Conservation (phyloP, 2,329 filamentous ascomycete species). For the Podosphaera xanthii region DNA sequence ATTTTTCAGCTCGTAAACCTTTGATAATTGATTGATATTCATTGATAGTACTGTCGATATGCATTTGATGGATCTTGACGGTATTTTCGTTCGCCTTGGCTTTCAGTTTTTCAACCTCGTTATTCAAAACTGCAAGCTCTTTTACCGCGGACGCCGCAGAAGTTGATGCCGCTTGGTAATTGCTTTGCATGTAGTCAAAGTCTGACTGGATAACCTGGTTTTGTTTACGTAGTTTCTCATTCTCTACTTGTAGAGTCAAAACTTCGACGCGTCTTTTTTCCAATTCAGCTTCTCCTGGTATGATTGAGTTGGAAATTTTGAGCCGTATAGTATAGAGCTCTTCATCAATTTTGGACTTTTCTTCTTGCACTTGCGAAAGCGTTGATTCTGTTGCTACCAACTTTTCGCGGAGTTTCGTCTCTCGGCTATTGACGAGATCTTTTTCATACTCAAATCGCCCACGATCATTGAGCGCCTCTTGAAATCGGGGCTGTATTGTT, state of each 20-base stretch:
- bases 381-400: slow-evolving; percentile 3
- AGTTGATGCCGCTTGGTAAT: slow-evolving; percentile 14
- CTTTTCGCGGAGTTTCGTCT: background rate
- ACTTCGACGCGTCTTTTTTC: slow-evolving; percentile 20
- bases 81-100: slow-evolving; percentile 9
- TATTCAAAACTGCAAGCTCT: slow-evolving; percentile 7
- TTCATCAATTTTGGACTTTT: slow-evolving; percentile 5
- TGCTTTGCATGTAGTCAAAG: slow-evolving; percentile 11
- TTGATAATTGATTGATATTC: slow-evolving; percentile 15
- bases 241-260: slow-evolving; percentile 5
- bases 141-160: slow-evolving; percentile 5
- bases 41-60: slow-evolving; percentile 4
- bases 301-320: slow-evolving; percentile 12
- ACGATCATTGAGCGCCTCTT: slow-evolving; percentile 28
- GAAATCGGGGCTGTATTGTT: slow-evolving; percentile 24
- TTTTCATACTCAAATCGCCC: slow-evolving; percentile 23
- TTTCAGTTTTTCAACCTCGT: slow-evolving; percentile 5
- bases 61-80: slow-evolving; percentile 13
- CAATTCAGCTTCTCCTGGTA: slow-evolving; percentile 20
- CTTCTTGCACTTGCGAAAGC: slow-evolving; percentile 11
- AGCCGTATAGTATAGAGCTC: slow-evolving; percentile 12
- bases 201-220: slow-evolving; percentile 8
- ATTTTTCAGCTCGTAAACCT: slow-evolving; percentile 11
- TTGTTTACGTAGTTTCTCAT: slow-evolving; percentile 8
- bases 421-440: slow-evolving; percentile 7